Evolutionary conservation across 805 yeast genomes (phyloP).

Genomic region (Spathaspora girioi): DNA sequence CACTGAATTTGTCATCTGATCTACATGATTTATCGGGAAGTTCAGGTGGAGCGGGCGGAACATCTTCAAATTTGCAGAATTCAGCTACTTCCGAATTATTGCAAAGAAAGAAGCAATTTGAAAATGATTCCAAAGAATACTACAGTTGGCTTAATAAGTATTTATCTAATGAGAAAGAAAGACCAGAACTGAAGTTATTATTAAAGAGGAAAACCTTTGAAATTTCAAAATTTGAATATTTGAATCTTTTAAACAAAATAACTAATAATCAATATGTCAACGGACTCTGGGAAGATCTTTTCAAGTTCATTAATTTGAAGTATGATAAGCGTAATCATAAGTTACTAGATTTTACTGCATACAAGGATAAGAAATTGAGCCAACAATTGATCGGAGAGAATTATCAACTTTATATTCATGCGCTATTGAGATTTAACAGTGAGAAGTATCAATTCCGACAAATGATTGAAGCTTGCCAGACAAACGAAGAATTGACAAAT

Average conservation of each 20-base stretch:
- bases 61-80: slow-evolving; percentile 3
- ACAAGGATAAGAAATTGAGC: slow-evolving; percentile 9
- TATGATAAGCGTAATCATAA: slow-evolving; percentile 10
- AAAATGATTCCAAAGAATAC: slow-evolving; percentile 37
- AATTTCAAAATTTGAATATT: slow-evolving; percentile 43
- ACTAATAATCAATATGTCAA: slow-evolving; percentile 39
- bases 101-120: slow-evolving; percentile 30
- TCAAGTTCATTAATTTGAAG: slow-evolving; percentile 27
- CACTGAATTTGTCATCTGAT: slow-evolving; percentile 7
- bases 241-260: slow-evolving; percentile 34
- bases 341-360: slow-evolving; percentile 11
- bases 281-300: slow-evolving; percentile 31
- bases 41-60: background rate
- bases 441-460: slow-evolving; percentile 40
- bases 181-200: slow-evolving; percentile 38
- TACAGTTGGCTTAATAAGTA: slow-evolving; percentile 43
- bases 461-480: slow-evolving; percentile 34
- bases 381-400: slow-evolving; percentile 13
- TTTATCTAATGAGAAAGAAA: slow-evolving; percentile 39
- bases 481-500: slow-evolving; percentile 38
- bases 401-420: slow-evolving; percentile 29
- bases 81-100: slow-evolving; percentile 4
- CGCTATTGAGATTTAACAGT: slow-evolving; percentile 35
- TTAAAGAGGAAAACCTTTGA: slow-evolving; percentile 37
- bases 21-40: slow-evolving; percentile 1